Evolutionary conservation across 169 alveolate species (phyloP).

Genomic region (Eimeria tenella): DNA sequence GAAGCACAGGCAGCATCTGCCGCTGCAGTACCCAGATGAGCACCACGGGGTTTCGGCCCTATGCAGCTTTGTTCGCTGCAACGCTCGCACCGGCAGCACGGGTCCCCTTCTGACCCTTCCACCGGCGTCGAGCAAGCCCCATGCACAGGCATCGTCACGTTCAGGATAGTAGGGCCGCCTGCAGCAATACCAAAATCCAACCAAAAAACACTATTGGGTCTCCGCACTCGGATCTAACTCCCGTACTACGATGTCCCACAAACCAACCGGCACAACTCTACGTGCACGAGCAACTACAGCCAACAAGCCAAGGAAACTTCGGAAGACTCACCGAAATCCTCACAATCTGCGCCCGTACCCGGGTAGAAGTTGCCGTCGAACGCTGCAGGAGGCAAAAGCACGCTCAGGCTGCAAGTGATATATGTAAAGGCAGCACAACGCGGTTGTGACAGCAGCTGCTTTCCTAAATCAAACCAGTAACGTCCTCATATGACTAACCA

Average conservation of each 20-base stretch:
- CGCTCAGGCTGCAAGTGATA: neutral
- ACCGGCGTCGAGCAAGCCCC: conserved; percentile 10
- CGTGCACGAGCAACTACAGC: neutral
- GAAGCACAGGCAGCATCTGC: neutral
- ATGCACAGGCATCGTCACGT: conserved; percentile 61
- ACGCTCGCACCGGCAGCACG: conserved; percentile 35
- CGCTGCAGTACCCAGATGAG: neutral
- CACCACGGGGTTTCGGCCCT: conserved; percentile 16
- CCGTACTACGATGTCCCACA: neutral
- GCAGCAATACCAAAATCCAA: neutral
- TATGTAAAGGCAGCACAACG: neutral
- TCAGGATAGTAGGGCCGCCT: conserved; percentile 73
- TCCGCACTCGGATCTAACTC: neutral
- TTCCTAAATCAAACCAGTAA: no score
- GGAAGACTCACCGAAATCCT: conserved; percentile 48
- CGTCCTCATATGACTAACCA: conserved; percentile 57
- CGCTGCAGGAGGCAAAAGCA: conserved; percentile 81
- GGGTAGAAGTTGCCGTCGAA: conserved; percentile 96
- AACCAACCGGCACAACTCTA: neutral
- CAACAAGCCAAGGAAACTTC: neutral
- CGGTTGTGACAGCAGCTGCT: neutral
- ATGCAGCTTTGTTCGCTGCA: neutral
- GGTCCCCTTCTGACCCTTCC: neutral
- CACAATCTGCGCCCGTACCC: conserved; percentile 92
- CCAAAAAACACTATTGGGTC: neutral